phyloP scores from a whole-genome alignment of 352 stramenopile genomes.

The Phytophthora melonis region DNA sequence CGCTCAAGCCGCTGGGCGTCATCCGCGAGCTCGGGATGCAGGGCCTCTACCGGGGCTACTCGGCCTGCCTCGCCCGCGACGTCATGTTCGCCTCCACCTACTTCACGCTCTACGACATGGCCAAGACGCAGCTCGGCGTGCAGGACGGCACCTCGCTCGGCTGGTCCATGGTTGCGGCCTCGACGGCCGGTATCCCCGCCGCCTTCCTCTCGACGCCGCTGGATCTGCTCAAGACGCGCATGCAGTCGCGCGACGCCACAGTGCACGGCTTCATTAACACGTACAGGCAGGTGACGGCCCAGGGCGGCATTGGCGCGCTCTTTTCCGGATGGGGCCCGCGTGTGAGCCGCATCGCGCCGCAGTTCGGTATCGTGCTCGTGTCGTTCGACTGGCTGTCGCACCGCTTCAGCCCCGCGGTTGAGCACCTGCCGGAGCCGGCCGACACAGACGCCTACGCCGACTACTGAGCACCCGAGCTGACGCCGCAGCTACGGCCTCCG shows the following conservation, averaged over 20 bases:
- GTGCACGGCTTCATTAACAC: constrained; percentile 58
- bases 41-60: constrained; percentile 80
- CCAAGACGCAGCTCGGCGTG: constrained; percentile 71
- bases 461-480: constrained; percentile 31
- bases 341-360: constrained; percentile 77
- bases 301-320: constrained; percentile 62
- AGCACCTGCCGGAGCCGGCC: constrained; percentile 28
- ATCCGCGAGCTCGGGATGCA: constrained; percentile 69
- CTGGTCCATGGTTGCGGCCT: constrained; percentile 77
- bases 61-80: constrained; percentile 72
- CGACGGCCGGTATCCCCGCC: constrained; percentile 72
- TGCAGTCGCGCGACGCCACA: constrained; percentile 72
- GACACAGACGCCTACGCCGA: constrained; percentile 43
- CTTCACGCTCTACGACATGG: constrained; percentile 83
- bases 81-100: constrained; percentile 83
- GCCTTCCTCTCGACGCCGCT: constrained; percentile 82
- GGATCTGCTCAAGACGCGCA: constrained; percentile 84
- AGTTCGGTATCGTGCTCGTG: constrained; percentile 87
- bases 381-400: constrained; percentile 84
- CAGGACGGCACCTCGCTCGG: constrained; percentile 76
- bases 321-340: constrained; percentile 79
- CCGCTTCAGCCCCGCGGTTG: constrained; percentile 47
- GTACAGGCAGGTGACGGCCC: constrained; percentile 56
- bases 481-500: not conserved
- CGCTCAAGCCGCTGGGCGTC: constrained; percentile 58